phyloP scores from a whole-genome alignment of 345 rosid species.

The Eucalyptus cloeziana region DNA sequence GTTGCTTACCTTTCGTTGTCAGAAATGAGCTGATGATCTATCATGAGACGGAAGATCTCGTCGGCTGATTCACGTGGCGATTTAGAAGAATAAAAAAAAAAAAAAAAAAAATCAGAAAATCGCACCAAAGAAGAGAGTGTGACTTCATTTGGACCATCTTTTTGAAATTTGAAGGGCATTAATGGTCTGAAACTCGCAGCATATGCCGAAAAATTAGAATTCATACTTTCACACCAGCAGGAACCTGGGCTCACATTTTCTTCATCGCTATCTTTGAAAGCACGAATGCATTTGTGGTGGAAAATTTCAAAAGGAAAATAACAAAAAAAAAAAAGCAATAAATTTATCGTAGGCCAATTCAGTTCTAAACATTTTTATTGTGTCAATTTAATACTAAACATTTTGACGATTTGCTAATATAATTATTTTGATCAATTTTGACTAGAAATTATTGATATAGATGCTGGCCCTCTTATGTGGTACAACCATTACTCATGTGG shows the following conservation, averaged over 20 bases:
- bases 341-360: background rate
- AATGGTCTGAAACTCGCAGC: background rate
- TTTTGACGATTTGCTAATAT: background rate
- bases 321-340: background rate
- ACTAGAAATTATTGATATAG: fast-evolving
- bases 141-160: background rate
- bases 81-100: background rate
- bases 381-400: background rate
- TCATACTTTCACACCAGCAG: background rate
- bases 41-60: background rate
- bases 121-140: background rate
- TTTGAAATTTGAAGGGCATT: background rate
- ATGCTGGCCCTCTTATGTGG: fast-evolving
- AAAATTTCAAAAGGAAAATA: background rate
- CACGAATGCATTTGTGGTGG: background rate
- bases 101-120: background rate
- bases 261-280: background rate
- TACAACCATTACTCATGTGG: background rate
- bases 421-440: background rate
- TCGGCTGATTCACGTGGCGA: background rate
- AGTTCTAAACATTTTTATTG: background rate
- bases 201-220: background rate
- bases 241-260: background rate
- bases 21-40: background rate
- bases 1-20: background rate